phyloP scores from a whole-genome alignment of 2,329 filamentous ascomycete genomes.

The Fusarium nodosum region DNA sequence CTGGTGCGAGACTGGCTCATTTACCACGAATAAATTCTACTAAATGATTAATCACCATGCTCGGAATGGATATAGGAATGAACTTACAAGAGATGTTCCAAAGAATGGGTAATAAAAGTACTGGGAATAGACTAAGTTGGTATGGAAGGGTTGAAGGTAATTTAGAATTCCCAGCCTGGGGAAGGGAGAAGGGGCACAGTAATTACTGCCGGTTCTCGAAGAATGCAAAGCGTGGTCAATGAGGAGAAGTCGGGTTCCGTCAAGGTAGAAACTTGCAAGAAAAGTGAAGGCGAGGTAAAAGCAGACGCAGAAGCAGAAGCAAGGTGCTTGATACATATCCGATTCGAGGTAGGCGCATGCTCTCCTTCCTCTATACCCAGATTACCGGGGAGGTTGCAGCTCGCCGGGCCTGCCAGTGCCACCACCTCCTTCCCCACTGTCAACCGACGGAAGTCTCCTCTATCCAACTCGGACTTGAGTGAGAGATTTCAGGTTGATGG shows the following conservation, averaged over 20 bases:
- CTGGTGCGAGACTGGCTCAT: conserved; percentile 31
- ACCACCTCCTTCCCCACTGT: conserved; percentile 34
- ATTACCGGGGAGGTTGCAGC: conserved; percentile 15
- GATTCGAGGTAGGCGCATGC: conserved; percentile 20
- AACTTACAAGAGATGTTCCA: conserved; percentile 28
- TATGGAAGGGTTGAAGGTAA: conserved; percentile 29
- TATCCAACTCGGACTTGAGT: conserved; percentile 16
- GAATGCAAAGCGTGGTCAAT: conserved; percentile 11
- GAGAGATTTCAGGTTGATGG: conserved; percentile 32
- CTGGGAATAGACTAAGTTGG: conserved; percentile 1
- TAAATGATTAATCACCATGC: conserved; percentile 15
- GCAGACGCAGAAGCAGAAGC: background rate
- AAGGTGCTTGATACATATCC: conserved; percentile 11
- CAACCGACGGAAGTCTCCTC: conserved; percentile 33
- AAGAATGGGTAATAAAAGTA: conserved; percentile 13
- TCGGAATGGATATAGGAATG: conserved; percentile 30
- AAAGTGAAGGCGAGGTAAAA: background rate
- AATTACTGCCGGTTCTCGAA: conserved; percentile 7
- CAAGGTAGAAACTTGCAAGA: conserved; percentile 11
- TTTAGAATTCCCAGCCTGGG: conserved; percentile 31
- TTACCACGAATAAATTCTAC: conserved; percentile 20
- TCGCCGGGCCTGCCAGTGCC: conserved; percentile 21
- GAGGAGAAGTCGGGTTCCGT: conserved; percentile 24
- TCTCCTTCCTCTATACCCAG: background rate
- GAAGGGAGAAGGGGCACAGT: conserved; percentile 15